These are phyloP conservation scores for Apiosordaria backusii DNA, from an alignment of 495 filamentous ascomycete species.

Conservation along the genomic window DNA sequence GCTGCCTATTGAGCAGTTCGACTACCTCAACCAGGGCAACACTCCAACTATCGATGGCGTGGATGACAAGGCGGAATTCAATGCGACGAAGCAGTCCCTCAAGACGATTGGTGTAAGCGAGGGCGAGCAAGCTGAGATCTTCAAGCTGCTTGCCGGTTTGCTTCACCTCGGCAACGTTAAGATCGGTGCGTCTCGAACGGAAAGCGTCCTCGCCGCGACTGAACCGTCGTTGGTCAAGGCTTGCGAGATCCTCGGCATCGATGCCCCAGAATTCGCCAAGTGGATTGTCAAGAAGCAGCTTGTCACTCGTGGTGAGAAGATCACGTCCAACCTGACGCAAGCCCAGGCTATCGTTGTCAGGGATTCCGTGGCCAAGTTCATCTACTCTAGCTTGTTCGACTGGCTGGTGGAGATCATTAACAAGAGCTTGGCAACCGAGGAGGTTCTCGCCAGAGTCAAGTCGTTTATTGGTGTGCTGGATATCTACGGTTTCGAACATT, in stretches of 20 bases:
- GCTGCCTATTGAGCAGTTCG: slow-evolving; percentile 80
- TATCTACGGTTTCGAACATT: slow-evolving; percentile 99
- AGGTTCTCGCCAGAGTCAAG: slow-evolving; percentile 72
- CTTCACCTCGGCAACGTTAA: slow-evolving; percentile 95
- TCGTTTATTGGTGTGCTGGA: slow-evolving; percentile 99
- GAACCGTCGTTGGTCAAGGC: slow-evolving; percentile 81
- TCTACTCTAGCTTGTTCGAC: slow-evolving; percentile 97
- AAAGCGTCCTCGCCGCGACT: slow-evolving; percentile 73
- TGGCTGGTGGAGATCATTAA: slow-evolving; percentile 98
- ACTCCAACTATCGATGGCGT: slow-evolving; percentile 87
- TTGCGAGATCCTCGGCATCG: slow-evolving; percentile 83
- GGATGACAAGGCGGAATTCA: slow-evolving; percentile 92
- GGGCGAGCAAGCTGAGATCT: slow-evolving; percentile 75
- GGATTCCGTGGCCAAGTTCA: slow-evolving; percentile 97
- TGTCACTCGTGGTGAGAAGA: slow-evolving; percentile 94
- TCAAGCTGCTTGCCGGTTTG: slow-evolving; percentile 85
- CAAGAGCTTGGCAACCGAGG: slow-evolving; percentile 79
- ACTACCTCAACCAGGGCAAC: slow-evolving; percentile 95
- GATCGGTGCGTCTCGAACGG: slow-evolving; percentile 83
- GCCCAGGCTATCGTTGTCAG: slow-evolving; percentile 92
- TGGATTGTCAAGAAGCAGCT: slow-evolving; percentile 99
- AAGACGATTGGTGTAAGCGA: slow-evolving; percentile 81
- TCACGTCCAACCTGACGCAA: slow-evolving; percentile 90
- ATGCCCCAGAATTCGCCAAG: slow-evolving; percentile 84
- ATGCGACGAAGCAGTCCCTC: slow-evolving; percentile 79